Evolutionary conservation across 1,284 basidiomycete species (phyloP).

Genomic region (Sporisorium graminicola): DNA sequence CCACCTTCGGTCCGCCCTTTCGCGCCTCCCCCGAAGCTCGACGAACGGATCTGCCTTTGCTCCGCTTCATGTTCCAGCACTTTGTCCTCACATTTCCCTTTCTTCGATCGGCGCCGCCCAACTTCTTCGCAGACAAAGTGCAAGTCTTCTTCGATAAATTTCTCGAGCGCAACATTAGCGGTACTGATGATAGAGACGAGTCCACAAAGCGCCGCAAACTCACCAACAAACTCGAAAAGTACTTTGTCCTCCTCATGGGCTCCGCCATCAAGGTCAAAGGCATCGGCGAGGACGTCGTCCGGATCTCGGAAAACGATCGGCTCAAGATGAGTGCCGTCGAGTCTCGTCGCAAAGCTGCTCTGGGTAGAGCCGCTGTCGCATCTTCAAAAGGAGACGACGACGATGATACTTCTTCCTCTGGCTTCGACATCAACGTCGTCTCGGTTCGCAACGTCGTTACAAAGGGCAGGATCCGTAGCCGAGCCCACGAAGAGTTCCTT

Average conservation of each 20-base stretch:
- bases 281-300: conserved; percentile 62
- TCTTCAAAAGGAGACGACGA: conserved; percentile 6
- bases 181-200: conserved; percentile 57
- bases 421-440: conserved; percentile 66
- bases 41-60: conserved; percentile 57
- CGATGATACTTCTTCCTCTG: conserved; percentile 6
- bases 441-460: conserved; percentile 58
- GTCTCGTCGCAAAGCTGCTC: conserved; percentile 50
- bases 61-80: conserved; percentile 67
- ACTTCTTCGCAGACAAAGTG: conserved; percentile 68
- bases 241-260: conserved; percentile 60
- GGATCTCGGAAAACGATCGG: conserved; percentile 60
- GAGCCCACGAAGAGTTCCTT: conserved; percentile 80
- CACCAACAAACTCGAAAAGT: conserved; percentile 54
- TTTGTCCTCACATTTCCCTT: conserved; percentile 69
- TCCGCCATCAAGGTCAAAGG: conserved; percentile 59
- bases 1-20: conserved; percentile 68
- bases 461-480: conserved; percentile 59
- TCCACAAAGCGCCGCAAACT: conserved; percentile 55
- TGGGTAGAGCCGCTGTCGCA: conserved; percentile 34
- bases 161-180: conserved; percentile 63
- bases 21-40: conserved; percentile 46
- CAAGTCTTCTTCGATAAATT: conserved; percentile 67
- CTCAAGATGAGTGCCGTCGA: conserved; percentile 55
- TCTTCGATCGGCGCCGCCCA: conserved; percentile 63